Conservation (phyloP, 257 asterid species). For the Solanum microdontum region DNA sequence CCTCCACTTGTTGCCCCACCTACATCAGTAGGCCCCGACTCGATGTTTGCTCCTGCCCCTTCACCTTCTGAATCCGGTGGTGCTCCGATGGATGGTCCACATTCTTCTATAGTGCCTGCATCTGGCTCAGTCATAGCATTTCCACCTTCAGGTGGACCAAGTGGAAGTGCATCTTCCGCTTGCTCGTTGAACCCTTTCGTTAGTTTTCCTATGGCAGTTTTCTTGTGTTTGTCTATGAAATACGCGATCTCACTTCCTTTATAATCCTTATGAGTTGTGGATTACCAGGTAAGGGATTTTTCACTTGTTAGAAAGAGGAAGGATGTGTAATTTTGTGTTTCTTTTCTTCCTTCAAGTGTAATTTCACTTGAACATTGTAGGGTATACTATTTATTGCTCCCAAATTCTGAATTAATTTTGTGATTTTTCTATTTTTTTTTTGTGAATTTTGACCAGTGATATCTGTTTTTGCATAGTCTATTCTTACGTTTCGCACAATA, state of each 20-base stretch:
- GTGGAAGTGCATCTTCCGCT: conserved; percentile 46
- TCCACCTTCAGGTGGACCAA: conserved; percentile 74
- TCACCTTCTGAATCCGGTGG: conserved; percentile 70
- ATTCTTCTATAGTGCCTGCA: conserved; percentile 47
- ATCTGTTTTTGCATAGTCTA: neutral
- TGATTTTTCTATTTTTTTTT: neutral
- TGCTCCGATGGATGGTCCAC: conserved; percentile 36
- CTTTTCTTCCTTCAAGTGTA: neutral
- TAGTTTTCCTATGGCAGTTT: conserved; percentile 22
- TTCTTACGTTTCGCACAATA: neutral
- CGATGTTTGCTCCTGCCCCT: conserved; percentile 69
- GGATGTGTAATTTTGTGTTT: neutral
- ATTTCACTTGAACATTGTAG: neutral
- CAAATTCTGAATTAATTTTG: neutral
- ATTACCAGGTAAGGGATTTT: neutral
- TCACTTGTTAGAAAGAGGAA: neutral
- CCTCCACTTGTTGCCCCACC: conserved; percentile 71
- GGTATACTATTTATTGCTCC: neutral
- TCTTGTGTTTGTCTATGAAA: conserved; percentile 24
- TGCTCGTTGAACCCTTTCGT: conserved; percentile 26
- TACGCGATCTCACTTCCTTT: neutral
- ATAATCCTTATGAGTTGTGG: neutral
- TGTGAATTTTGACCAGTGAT: neutral
- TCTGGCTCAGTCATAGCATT: conserved; percentile 38
- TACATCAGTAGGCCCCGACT: conserved; percentile 35